Evolutionary conservation across 2,329 filamentous ascomycete species (phyloP), one percentile per base, ranked within the genome.

Genomic region (Botryosphaeria agaves): DNA sequence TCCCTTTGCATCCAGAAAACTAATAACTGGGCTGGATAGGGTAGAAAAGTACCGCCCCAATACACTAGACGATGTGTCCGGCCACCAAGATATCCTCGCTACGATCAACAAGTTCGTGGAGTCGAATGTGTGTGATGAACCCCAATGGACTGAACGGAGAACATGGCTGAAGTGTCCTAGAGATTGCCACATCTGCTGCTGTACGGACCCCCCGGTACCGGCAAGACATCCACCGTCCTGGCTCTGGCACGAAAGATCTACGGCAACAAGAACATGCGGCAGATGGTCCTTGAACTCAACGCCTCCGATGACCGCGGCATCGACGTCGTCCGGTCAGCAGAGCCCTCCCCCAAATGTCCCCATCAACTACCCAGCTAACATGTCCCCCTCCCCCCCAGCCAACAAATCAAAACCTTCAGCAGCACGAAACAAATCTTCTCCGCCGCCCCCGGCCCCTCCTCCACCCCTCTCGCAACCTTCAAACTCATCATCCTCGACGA

Each of bases 341-440:
- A n/a, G n/a, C n/a, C n/a, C n/a, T n/a, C n/a, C n/a, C n/a, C n/a
- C n/a, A n/a, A n/a, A n/a, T n/a, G n/a, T n/a, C n/a, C n/a, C n/a
- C n/a, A n/a, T n/a, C n/a, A n/a, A n/a, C n/a, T n/a, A n/a, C n/a
- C n/a, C n/a, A n/a, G n/a, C n/a, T n/a, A n/a, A n/a, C n/a, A n/a
- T n/a, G n/a, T n/a, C n/a, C n/a, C n/a, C 20, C 20, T 33, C 19
- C 6, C 15, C 11, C 15, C 6, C 31, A 45, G 53, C 41, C 89
- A 98, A 59, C 89, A 98, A 57, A 98, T 98, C 69, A 98, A 95
- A 66, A 98, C 89, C 0, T 98, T 98, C 58, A 87, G 83, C 24
- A 91, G 81, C 43, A 98, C 89, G 5, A 94, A 92, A 56, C 89
- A 98, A 51, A 98, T 98, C 45, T 98, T 98, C 60, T 72, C 69